Base-by-base conservation (phyloP, 495 filamentous ascomycete species). In the Penicillium mononematosum region DNA sequence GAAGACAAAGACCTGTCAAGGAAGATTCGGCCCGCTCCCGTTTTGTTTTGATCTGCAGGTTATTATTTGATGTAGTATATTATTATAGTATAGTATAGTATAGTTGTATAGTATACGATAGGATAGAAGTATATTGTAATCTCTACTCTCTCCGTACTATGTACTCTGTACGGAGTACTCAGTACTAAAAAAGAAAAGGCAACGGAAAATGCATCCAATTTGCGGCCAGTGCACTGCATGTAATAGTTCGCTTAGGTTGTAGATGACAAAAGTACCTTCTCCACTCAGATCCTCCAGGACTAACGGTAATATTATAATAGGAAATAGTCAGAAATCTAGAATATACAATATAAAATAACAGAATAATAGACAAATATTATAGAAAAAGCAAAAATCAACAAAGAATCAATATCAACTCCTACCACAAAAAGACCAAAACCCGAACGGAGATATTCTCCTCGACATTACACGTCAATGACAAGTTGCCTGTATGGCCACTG, bases 181-280 rank as follows among this genome's bases (percentile, higher is more conserved):
- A 0, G 7, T 27, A 27, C 25, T 0, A 20, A 25, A 38, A 31
- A 56, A 12, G 6, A 27, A 56, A 50, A 69, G 66, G 66, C 66
- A 69, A 52, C 66, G 61, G 61, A 62, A 62, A 66, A 66, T 67
- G 63, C 66, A 67, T 57, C 61, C 64, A 58, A 64, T 66, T 66
- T 67, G 63, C 60, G 63, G 63, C 66, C 66, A 69, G 64, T 67
- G 66, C 66, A 53, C 66, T 64, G 63, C 66, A 69, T 62, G 56
- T 61, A 69, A 69, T 69, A 66, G 66, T 64, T 66, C 66, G 63
- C 58, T 58, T 69, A 64, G 63, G 44, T 51, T 63, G 65, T 55
- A 56, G 63, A 62, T 39, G 45, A n/a, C 59, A 68, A 65, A 68
- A 63, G 65, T 65, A 67, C 64, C 27, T 32, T 32, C 36, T 55